A percentile compares a stretch with the other conserved stretches of the same genome.
Evolutionary conservation across 2,329 filamentous ascomycete species (phyloP).

Genomic region (Penicillium aurantiogriseum): DNA sequence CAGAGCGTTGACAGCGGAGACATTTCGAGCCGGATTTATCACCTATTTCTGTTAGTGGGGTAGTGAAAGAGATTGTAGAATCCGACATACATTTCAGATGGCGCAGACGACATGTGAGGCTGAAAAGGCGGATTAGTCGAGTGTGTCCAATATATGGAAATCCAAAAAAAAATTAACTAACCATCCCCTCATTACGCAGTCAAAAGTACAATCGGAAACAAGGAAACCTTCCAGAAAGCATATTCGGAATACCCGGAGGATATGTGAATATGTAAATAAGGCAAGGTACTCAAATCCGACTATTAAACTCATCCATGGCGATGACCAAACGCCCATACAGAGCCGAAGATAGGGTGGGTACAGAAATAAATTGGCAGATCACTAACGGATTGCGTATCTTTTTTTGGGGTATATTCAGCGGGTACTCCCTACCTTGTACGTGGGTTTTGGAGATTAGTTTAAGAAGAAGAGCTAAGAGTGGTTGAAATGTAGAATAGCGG

Average conservation of each 20-base stretch:
- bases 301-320: neutral
- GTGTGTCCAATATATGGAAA: neutral
- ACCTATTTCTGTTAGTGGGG: slow-evolving; percentile 21
- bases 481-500: neutral
- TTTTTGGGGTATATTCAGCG: slow-evolving; percentile 17
- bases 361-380: slow-evolving; percentile 9
- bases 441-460: slow-evolving; percentile 21
- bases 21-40: slow-evolving; percentile 37
- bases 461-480: neutral
- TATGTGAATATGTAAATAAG: slow-evolving; percentile 14
- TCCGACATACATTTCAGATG: slow-evolving; percentile 36
- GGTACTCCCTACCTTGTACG: neutral
- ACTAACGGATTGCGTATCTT: slow-evolving; percentile 8
- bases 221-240: slow-evolving; percentile 26
- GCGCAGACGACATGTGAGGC: slow-evolving; percentile 40
- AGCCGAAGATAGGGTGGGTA: neutral
- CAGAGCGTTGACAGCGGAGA: slow-evolving; percentile 38
- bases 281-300: neutral
- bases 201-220: slow-evolving; percentile 19
- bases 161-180: slow-evolving; percentile 21
- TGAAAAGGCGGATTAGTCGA: slow-evolving; percentile 16
- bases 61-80: neutral
- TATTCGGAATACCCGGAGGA: slow-evolving; percentile 7
- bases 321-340: neutral
- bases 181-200: slow-evolving; percentile 42